These are phyloP conservation scores for Scenedesmus sp. DNA, from an alignment of 163 green algal genomes.

Conservation along the genomic window DNA sequence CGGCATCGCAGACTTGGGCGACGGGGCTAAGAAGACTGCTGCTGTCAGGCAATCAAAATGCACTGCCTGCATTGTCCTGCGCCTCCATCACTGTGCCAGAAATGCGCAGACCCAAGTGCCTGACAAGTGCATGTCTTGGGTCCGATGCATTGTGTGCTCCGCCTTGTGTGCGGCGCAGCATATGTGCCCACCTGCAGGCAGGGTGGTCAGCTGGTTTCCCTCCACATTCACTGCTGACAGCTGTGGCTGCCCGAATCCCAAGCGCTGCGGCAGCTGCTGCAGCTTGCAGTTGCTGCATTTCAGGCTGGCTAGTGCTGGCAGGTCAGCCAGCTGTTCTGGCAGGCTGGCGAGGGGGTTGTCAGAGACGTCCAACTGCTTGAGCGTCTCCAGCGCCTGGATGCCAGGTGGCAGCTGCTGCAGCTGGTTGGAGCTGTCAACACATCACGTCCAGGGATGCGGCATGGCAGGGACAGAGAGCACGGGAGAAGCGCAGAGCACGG, in stretches of 20 bases:
- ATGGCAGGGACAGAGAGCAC: background rate
- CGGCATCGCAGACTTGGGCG: no score
- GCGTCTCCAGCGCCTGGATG: background rate
- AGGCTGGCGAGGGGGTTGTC: slow-evolving; percentile 50
- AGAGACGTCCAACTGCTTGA: slow-evolving; percentile 55
- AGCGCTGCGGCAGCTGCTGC: slow-evolving; percentile 29
- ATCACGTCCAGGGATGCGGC: background rate
- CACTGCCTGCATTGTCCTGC: no score
- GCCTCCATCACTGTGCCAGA: no score
- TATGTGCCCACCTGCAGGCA: slow-evolving; percentile 46
- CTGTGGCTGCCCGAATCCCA: slow-evolving; percentile 55
- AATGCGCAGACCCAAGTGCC: no score
- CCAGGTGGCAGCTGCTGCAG: slow-evolving; percentile 51
- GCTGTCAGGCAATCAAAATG: no score
- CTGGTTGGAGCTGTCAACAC: slow-evolving; percentile 43
- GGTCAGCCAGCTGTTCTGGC: slow-evolving; percentile 33
- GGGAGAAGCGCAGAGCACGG: background rate
- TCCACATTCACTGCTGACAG: slow-evolving; percentile 55
- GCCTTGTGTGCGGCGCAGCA: background rate
- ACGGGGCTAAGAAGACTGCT: no score
- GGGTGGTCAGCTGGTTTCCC: slow-evolving; percentile 57
- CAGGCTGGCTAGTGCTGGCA: slow-evolving; percentile 52
- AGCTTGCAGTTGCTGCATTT: slow-evolving; percentile 53
- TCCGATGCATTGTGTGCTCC: background rate
- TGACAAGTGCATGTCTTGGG: background rate